Evolutionary conservation across 2,329 filamentous ascomycete species (phyloP), one percentile per base, ranked within the genome.

Genomic region (Ceratocystis ficicola): DNA sequence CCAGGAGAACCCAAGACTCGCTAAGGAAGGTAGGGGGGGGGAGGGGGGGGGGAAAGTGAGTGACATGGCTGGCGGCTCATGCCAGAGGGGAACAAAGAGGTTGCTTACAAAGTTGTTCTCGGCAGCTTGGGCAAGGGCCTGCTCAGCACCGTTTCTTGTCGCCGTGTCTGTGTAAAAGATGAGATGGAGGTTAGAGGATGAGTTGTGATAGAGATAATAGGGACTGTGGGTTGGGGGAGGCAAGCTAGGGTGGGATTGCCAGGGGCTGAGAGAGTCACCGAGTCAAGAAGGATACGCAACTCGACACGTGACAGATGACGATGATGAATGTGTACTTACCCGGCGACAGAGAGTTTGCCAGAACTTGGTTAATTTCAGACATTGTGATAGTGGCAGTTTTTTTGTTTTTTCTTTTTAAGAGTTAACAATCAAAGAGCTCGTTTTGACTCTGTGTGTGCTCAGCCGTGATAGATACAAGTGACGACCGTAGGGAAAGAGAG

Each of bases 291-390:
- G 22, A n/a, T 10, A 68, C 55, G 69, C 17, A 50, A 64, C 15
- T 44, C 50, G 61, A 62, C 48, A 22, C 25, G 44, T 68, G 66
- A 65, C 63, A 59, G 64, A 69, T 63, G 63, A 68, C 69, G 68
- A 41, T 41, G 36, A 15, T 41, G 36, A 15, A 41, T 12, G 36
- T 69, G 69, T 70, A 78, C 88, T 77, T 81, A 97, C 94, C 93
- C 75, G 92, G 83, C 75, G 92, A 95, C 79, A 97, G 86, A 77
- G 94, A 97, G 81, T 92, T 93, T 79, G 90, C 86, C 82, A 99
- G 88, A 81, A 99, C 93, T 80, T 91, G 88, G 82, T 93, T 95
- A 81, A 97, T 95, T 81, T 97, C 90, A 88, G 95, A 79, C 81
- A 80, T 83, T 77, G 82, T 83, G 82, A 84, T 90, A 77, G 74